Base-by-base conservation (phyloP, 305 asterid species). In the Fraxinus floribunda region DNA sequence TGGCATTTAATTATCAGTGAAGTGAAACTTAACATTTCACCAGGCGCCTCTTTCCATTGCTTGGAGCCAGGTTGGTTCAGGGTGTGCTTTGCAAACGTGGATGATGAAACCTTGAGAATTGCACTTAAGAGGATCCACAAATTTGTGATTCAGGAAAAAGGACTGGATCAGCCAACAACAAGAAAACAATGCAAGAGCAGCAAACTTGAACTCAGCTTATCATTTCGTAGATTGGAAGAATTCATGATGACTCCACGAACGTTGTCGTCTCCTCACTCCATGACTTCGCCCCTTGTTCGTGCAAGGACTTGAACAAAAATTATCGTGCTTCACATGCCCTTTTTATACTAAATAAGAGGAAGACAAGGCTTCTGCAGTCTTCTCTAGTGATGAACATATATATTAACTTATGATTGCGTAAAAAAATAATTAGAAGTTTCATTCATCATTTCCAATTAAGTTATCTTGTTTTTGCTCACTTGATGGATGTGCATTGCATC, bases 241-340 rank as follows among this genome's bases (percentile, higher is more conserved):
- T 83, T 88, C 15, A 87, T 85, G 87, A 89, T 87, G 93, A 70
- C 83, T 8, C 77, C 89, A 1, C 87, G 79, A 62, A 85, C 68
- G 49, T 86, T 86, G 89, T 90, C 98, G 3, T 62, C 71, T 22
- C 95, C 97, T 80, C 97, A 92, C 34, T 94, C 97, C 11, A 89
- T 94, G 94, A 30, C 93, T 16, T 94, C 98, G 46, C 98, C 98
- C 3, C 90, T 93, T 0, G 97, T 92, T 78, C 92, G 91, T 3
- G 94, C 98, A 0, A 86, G 82, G 84, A 90, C 87, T 72, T 89
- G 78, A 86, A 46, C 41, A 32, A 15, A 26, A 24, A 24, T 9
- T 64, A 64, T 64, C 34, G 7, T 0, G n/a, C 34, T 26, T 10
- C 15, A 24, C 16, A 10, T 22, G 73, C 15, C 6, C 0, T 64